phyloP scores from a whole-genome alignment of 495 filamentous ascomycete genomes.

The Talaromyces proteolyticus region DNA sequence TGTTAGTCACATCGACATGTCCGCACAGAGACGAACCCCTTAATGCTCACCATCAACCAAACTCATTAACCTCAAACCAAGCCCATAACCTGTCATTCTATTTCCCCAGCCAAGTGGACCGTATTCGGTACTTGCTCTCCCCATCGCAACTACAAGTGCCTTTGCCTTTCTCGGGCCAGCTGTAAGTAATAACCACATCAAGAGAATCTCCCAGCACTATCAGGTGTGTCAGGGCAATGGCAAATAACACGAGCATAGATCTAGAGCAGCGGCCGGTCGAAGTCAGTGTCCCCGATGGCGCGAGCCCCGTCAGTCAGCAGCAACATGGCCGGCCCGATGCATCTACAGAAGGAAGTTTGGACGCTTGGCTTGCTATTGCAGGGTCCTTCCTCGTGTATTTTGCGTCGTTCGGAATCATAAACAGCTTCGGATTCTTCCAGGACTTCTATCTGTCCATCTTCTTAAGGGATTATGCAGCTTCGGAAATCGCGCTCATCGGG shows the following conservation, averaged over 20 bases:
- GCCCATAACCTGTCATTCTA: not conserved
- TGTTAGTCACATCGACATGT: too few species aligned
- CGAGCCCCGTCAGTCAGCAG: not conserved
- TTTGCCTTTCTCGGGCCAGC: not conserved
- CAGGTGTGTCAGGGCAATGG: too few species aligned
- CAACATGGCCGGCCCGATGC: not conserved
- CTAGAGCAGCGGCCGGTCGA: not conserved
- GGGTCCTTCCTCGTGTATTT: not conserved
- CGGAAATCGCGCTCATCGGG: not conserved
- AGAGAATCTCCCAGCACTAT: too few species aligned
- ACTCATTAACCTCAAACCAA: too few species aligned
- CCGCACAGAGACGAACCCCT: too few species aligned
- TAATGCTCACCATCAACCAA: too few species aligned
- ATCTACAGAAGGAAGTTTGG: not conserved
- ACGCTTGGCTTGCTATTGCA: not conserved
- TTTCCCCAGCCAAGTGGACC: not conserved
- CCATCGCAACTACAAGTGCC: not conserved
- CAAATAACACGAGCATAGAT: not conserved
- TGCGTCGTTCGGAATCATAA: not conserved
- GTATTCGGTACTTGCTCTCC: not conserved
- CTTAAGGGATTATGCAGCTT: not conserved
- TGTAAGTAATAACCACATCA: not conserved
- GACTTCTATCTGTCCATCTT: not conserved
- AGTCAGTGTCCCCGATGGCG: not conserved
- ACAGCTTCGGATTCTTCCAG: not conserved